A percentile compares a stretch with the other conserved stretches of the same genome.
phyloP scores from a whole-genome alignment of 306 rosid species.

The Pterocarpus macrocarpus region DNA sequence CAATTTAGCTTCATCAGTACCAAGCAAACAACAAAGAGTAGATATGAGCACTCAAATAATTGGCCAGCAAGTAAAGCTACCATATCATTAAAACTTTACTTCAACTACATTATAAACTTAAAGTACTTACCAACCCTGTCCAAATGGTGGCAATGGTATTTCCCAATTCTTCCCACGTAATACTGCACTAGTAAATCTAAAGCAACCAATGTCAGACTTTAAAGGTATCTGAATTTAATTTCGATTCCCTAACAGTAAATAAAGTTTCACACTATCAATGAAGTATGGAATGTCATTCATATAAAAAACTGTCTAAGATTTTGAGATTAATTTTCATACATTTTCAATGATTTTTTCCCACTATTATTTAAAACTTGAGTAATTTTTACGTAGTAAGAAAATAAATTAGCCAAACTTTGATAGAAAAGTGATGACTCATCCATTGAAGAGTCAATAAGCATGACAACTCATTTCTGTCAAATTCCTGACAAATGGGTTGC shows the following conservation, averaged over 20 bases:
- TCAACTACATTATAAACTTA: conserved; percentile 13
- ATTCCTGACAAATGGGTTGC: neutral
- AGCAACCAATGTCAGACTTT: conserved; percentile 41
- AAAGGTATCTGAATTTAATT: neutral
- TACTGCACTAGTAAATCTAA: conserved; percentile 91
- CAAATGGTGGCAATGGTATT: conserved; percentile 95
- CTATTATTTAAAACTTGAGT: neutral
- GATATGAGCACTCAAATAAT: neutral
- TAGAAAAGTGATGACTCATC: neutral
- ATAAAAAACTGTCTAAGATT: conserved; percentile 6
- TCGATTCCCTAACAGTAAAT: neutral
- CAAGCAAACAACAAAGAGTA: neutral
- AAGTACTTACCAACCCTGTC: conserved; percentile 94
- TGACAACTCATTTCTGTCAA: neutral
- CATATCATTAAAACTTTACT: conserved; percentile 14
- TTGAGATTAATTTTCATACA: neutral
- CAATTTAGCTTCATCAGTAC: neutral
- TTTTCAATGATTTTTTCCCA: neutral
- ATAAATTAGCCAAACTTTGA: neutral
- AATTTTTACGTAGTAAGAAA: neutral
- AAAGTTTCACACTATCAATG: neutral
- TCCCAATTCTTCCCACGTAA: conserved; percentile 90
- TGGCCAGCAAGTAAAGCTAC: neutral
- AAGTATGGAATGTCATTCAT: neutral
- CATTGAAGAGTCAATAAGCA: conserved; percentile 1